Evolutionary conservation across 2,329 filamentous ascomycete genomes (phyloP).

Genomic region (Fusarium metavorans): DNA sequence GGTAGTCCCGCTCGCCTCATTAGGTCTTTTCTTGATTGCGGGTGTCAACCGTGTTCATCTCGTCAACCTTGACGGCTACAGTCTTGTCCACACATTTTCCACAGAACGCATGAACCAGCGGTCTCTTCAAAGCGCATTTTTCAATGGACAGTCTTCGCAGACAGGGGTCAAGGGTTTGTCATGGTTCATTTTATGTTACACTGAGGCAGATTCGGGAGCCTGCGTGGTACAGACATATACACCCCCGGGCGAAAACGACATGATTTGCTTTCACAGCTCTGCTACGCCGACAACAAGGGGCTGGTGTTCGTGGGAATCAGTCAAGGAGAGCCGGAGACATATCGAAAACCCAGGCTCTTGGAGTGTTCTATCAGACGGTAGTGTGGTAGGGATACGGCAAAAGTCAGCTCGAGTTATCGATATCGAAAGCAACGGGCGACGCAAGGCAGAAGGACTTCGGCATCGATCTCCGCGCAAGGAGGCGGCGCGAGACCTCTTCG

Average conservation of each 20-base stretch:
- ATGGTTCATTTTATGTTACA: conserved; percentile 75
- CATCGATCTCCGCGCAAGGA: conserved; percentile 46
- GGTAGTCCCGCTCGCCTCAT: conserved; percentile 68
- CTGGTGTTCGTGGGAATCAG: conserved; percentile 64
- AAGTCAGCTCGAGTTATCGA: conserved; percentile 44
- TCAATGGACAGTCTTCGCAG: conserved; percentile 54
- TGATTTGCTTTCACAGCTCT: conserved; percentile 66
- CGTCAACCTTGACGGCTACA: conserved; percentile 56
- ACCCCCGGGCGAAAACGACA: conserved; percentile 63
- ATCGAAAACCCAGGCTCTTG: conserved; percentile 74
- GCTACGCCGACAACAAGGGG: conserved; percentile 53
- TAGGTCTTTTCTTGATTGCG: conserved; percentile 72
- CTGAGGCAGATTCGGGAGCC: conserved; percentile 68
- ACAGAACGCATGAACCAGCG: conserved; percentile 69
- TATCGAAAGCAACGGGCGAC: conserved; percentile 25
- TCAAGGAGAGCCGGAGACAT: conserved; percentile 63
- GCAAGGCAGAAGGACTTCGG: conserved; percentile 41
- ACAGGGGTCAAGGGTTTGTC: conserved; percentile 68
- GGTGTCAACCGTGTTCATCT: conserved; percentile 71
- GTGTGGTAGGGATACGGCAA: conserved; percentile 72
- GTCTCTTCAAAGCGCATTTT: conserved; percentile 71
- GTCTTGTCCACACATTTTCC: conserved; percentile 70
- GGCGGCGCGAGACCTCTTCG: conserved; percentile 41
- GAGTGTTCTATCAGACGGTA: conserved; percentile 71
- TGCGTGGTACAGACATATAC: conserved; percentile 75